phyloP scores from a whole-genome alignment of 495 filamentous ascomycete genomes.

The Trypethelium eluteriae region DNA sequence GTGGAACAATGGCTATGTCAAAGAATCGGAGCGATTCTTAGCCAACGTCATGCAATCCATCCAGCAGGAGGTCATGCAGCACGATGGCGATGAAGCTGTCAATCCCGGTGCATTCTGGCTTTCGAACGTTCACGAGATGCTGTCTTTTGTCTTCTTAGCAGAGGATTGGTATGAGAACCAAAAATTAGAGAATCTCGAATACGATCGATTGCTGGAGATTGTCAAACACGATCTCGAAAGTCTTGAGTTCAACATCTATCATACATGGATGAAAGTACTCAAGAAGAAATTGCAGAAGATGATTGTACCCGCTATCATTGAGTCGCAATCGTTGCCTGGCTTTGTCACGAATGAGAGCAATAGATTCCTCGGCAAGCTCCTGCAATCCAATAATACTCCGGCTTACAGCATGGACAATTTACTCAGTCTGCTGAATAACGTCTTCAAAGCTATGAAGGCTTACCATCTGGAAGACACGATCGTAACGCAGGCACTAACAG shows the following conservation, averaged over 20 bases:
- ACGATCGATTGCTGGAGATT: slow-evolving; percentile 94
- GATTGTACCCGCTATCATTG: slow-evolving; percentile 98
- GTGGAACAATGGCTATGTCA: slow-evolving; percentile 99
- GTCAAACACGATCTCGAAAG: slow-evolving; percentile 98
- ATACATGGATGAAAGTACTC: slow-evolving; percentile 99
- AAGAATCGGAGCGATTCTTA: slow-evolving; percentile 97
- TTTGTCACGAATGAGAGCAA: slow-evolving; percentile 98
- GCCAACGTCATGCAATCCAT: slow-evolving; percentile 99
- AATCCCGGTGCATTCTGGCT: slow-evolving; percentile 98
- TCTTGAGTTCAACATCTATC: slow-evolving; percentile 99
- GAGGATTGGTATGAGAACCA: slow-evolving; percentile 99
- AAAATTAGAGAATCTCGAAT: slow-evolving; percentile 98
- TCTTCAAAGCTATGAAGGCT: slow-evolving; percentile 95
- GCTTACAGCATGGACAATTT: slow-evolving; percentile 99
- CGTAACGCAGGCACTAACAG: slow-evolving; percentile 88
- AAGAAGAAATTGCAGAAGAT: slow-evolving; percentile 99
- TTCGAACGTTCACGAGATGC: slow-evolving; percentile 99
- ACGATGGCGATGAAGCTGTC: slow-evolving; percentile 93
- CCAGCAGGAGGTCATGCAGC: slow-evolving; percentile 98
- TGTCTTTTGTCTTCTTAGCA: slow-evolving; percentile 97
- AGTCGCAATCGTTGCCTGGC: slow-evolving; percentile 94
- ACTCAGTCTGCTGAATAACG: slow-evolving; percentile 89
- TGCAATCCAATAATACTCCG: slow-evolving; percentile 77
- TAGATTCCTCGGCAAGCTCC: slow-evolving; percentile 91
- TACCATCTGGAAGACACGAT: slow-evolving; percentile 96